Evolutionary conservation across 345 rosid species (phyloP), one percentile per base, ranked within the genome.

Genomic region (Leavenworthia alabamica): DNA sequence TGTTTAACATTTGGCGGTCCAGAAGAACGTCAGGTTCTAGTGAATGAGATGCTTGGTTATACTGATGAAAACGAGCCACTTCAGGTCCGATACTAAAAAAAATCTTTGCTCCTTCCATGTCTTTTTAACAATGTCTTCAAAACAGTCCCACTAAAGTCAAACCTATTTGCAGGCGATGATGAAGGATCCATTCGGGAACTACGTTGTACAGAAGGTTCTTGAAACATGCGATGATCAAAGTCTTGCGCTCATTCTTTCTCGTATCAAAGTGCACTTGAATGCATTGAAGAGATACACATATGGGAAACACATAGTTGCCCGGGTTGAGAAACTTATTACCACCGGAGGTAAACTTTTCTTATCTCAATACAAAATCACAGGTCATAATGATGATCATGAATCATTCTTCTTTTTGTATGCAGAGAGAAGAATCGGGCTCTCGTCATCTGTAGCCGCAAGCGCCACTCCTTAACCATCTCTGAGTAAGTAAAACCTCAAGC

Each of bases 161-260:
- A 60, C 15, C 32, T 49, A 41, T 55, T 54, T 70, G 37, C 90
- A 86, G 99, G 97, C 89, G 7, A 89, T 93, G 99, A 93, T 93
- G 97, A 93, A 88, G 69, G 99, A 93, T 79, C 96, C 96, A 28
- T 89, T 83, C 39, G 99, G 97, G 70, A 93, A 93, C 77, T 93
- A 93, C 60, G 99, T 93, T 2, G 98, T 88, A 60, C 98, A 88
- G 57, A 91, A 88, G 80, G 95, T 91, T 73, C 82, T 91, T 20
- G 99, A 93, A 65, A 89, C 95, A 61, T 92, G 96, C n/a, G 82
- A 86, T 60, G 95, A 86, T 76, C 85, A 60, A 75, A 86, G 79
- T 52, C 88, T 89, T 4, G 85, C 82, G 60, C 77, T 86, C 56
- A 82, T 93, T 66, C 89, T 93, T 32, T 86, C 97, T 67, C 88